These are phyloP conservation scores for Backusella psychrophila DNA, from an alignment of 192 early-diverging fungal genomes.

Conservation along the genomic window DNA sequence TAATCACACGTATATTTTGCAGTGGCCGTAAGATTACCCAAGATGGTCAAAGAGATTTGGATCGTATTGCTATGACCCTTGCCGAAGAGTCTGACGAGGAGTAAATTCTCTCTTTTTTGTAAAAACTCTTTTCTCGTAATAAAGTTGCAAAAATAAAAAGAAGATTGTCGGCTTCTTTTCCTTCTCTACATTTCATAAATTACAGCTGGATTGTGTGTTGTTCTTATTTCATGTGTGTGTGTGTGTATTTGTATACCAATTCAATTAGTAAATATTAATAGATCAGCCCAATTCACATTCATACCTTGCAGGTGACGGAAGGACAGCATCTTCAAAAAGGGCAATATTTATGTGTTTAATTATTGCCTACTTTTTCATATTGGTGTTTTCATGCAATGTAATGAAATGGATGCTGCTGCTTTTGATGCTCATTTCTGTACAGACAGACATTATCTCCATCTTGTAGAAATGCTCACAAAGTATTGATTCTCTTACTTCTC, in stretches of 20 bases:
- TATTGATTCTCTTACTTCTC: too few relatives aligned
- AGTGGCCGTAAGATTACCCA: conserved; percentile 95
- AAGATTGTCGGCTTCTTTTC: not conserved
- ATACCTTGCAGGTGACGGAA: not conserved
- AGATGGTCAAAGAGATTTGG: conserved; percentile 97
- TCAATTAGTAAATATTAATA: not conserved
- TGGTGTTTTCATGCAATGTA: too few relatives aligned
- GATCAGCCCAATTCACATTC: not conserved
- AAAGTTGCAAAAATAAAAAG: conserved; percentile 3
- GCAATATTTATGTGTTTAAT: too few relatives aligned
- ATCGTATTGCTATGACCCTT: conserved; percentile 81
- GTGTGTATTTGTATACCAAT: not conserved
- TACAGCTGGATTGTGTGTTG: not conserved
- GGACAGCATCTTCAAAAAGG: not conserved
- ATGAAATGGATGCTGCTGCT: too few relatives aligned
- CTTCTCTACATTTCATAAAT: not conserved
- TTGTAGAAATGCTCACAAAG: too few relatives aligned
- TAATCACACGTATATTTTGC: not conserved
- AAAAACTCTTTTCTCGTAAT: not conserved
- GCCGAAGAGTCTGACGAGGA: conserved; percentile 31
- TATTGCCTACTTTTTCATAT: too few relatives aligned
- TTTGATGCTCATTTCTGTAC: too few relatives aligned
- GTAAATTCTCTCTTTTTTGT: conserved; percentile 20
- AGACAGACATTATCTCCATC: too few relatives aligned
- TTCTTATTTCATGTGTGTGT: not conserved